Evolutionary conservation across 78 protist genomes (phyloP).

Genomic region (Bodo saltans): DNA sequence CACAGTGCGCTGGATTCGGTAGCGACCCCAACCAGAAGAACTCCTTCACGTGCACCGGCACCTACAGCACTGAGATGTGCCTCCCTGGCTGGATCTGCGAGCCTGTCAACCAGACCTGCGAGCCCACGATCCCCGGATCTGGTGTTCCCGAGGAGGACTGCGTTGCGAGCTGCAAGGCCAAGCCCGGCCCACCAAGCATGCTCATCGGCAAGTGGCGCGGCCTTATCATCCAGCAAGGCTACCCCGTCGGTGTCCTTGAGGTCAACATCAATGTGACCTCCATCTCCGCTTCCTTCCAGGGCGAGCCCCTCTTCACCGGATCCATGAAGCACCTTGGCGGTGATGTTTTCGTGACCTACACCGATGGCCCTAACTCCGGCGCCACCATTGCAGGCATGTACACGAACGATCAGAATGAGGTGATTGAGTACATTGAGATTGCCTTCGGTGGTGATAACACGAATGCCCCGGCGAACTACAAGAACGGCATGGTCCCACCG

Average conservation of each 20-base stretch:
- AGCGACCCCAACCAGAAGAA: not conserved
- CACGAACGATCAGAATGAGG: too few species aligned
- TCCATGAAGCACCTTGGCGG: too few species aligned
- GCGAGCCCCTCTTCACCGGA: too few species aligned
- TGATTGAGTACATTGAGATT: too few species aligned
- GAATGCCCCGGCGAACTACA: too few species aligned
- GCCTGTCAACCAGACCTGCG: not conserved
- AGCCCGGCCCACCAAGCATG: slow-evolving; percentile 10
- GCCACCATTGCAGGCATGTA: too few species aligned
- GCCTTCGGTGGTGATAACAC: too few species aligned
- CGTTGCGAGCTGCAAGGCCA: not conserved
- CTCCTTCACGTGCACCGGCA: not conserved
- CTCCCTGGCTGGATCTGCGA: slow-evolving; percentile 2
- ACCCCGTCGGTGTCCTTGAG: slow-evolving; percentile 6
- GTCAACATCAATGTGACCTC: not conserved
- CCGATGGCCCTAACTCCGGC: too few species aligned
- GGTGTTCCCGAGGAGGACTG: not conserved
- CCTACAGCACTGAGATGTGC: slow-evolving; percentile 8
- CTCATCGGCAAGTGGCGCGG: slow-evolving; percentile 18
- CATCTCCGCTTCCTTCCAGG: too few species aligned
- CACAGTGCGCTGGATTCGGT: not conserved
- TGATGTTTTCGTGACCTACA: too few species aligned
- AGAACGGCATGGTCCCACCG: too few species aligned
- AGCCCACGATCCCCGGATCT: not conserved
- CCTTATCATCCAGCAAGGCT: not conserved